These are phyloP conservation scores for Apiospora pterosperma DNA, from an alignment of 2,329 filamentous ascomycete genomes.

Conservation along the genomic window DNA sequence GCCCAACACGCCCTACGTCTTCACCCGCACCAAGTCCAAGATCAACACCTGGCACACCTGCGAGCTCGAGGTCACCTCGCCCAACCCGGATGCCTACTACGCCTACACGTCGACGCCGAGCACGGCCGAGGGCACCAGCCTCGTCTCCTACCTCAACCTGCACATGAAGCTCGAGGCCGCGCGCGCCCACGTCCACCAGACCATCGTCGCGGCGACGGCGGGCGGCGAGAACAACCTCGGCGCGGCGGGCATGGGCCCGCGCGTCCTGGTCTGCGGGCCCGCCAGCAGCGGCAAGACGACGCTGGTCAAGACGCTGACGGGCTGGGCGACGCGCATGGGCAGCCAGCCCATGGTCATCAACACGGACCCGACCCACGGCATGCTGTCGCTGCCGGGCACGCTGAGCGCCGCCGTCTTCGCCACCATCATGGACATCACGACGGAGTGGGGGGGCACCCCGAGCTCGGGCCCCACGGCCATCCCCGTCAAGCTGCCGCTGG, in stretches of 20 bases:
- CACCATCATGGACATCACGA: slow-evolving; percentile 76
- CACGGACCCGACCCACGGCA: slow-evolving; percentile 75
- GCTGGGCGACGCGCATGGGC: slow-evolving; percentile 73
- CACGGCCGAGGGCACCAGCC: slow-evolving; percentile 73
- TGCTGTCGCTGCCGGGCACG: slow-evolving; percentile 75
- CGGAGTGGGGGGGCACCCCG: slow-evolving; percentile 84
- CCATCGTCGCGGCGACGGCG: slow-evolving; percentile 24
- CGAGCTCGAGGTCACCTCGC: slow-evolving; percentile 71
- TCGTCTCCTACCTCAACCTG: slow-evolving; percentile 76
- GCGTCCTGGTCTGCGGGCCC: slow-evolving; percentile 81
- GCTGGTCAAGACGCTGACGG: slow-evolving; percentile 70
- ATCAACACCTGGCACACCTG: slow-evolving; percentile 93
- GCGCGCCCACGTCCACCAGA: slow-evolving; percentile 55
- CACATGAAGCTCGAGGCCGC: slow-evolving; percentile 81
- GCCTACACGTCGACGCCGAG: slow-evolving; percentile 58
- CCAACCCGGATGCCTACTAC: slow-evolving; percentile 39
- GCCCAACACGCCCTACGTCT: slow-evolving; percentile 72
- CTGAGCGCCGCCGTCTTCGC: slow-evolving; percentile 84
- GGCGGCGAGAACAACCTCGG: slow-evolving; percentile 14
- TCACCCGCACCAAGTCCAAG: slow-evolving; percentile 78
- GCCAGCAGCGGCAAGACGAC: slow-evolving; percentile 81
- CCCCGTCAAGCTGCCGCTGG: slow-evolving; percentile 87
- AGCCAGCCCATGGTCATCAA: slow-evolving; percentile 81
- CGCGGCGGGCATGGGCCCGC: slow-evolving; percentile 56
- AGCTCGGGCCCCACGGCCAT: slow-evolving; percentile 86